These are phyloP conservation scores for Sechiopsis laciniata DNA, from an alignment of 306 rosid species.

Conservation along the genomic window DNA sequence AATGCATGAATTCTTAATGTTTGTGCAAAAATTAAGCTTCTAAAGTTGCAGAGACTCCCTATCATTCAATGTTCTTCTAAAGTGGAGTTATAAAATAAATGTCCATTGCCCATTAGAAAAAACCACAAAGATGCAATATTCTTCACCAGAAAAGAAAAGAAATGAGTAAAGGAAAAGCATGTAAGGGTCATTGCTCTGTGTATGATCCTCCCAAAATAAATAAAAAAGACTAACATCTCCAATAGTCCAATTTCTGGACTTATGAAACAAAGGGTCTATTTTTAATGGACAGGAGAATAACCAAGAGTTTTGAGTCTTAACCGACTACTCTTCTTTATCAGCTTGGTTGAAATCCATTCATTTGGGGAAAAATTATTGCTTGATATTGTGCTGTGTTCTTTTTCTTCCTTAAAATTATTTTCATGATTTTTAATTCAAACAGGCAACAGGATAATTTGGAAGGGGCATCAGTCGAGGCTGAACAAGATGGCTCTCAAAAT, in stretches of 20 bases:
- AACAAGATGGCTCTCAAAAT: constrained; percentile 38
- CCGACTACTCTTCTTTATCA: background rate
- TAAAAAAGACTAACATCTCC: background rate
- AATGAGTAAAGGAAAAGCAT: background rate
- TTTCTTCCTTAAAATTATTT: background rate
- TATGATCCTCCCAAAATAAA: background rate
- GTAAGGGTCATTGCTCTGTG: background rate
- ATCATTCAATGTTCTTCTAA: background rate
- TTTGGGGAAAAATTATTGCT: background rate
- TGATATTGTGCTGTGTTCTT: background rate
- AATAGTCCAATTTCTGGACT: background rate
- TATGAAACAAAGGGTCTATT: background rate
- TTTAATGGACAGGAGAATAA: background rate
- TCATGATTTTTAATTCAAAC: constrained; percentile 17
- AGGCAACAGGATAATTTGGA: constrained; percentile 72
- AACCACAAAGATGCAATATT: background rate
- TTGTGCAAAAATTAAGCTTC: background rate
- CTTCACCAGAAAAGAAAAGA: background rate
- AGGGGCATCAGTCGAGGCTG: constrained; percentile 43
- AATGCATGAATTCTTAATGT: background rate
- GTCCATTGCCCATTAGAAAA: background rate
- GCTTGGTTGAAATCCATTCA: background rate
- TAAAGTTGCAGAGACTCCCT: background rate
- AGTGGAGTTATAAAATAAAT: background rate
- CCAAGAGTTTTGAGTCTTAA: background rate